These are phyloP conservation scores for Astragalus glycyphyllos DNA, from an alignment of 306 rosid genomes.

Conservation along the genomic window DNA sequence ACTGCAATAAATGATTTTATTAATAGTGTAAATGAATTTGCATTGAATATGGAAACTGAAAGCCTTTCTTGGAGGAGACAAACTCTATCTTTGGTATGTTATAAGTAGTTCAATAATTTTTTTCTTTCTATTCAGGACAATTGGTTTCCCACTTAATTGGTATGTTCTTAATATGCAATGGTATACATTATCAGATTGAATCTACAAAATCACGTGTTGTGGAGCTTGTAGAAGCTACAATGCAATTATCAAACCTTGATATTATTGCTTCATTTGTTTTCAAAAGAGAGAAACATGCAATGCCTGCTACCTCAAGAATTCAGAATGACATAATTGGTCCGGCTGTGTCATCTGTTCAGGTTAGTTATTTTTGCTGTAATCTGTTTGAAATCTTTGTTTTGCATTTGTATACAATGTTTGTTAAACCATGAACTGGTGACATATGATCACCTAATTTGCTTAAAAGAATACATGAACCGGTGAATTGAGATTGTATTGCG, in stretches of 20 bases:
- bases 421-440: background rate
- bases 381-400: slow-evolving; percentile 30
- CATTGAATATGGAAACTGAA: slow-evolving; percentile 68
- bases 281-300: slow-evolving; percentile 67
- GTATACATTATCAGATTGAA: slow-evolving; percentile 70
- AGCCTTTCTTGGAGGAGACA: slow-evolving; percentile 87
- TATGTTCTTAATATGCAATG: slow-evolving; percentile 33
- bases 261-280: slow-evolving; percentile 71
- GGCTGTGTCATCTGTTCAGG: slow-evolving; percentile 69
- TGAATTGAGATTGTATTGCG: slow-evolving; percentile 30
- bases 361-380: slow-evolving; percentile 46
- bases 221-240: slow-evolving; percentile 75
- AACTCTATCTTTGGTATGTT: slow-evolving; percentile 67
- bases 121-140: slow-evolving; percentile 25
- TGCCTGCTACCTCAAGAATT: slow-evolving; percentile 76
- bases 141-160: slow-evolving; percentile 2
- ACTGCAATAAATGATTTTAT: slow-evolving; percentile 62
- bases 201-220: slow-evolving; percentile 69
- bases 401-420: slow-evolving; percentile 8
- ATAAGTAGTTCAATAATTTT: background rate
- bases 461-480: background rate
- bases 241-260: slow-evolving; percentile 85
- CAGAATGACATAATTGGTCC: slow-evolving; percentile 82
- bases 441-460: too few relatives aligned
- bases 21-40: slow-evolving; percentile 65